Percentiles rank a stretch among this genome's conserved stretches.
These are phyloP conservation scores for Phialophora chinensis DNA, from an alignment of 2,329 filamentous ascomycete species.

Conservation along the genomic window DNA sequence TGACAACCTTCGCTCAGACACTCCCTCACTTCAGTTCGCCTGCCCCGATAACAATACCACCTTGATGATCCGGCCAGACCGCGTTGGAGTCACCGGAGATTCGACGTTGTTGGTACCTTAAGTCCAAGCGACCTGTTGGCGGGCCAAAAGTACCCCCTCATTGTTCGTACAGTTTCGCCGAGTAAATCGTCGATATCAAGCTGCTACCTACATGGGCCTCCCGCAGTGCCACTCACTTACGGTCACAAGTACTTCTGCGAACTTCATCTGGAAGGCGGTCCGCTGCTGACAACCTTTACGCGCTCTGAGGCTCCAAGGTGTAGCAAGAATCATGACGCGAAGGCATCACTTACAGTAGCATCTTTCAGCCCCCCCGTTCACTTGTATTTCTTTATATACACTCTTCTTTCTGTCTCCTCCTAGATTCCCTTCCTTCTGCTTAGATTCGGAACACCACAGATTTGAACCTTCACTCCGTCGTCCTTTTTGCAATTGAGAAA, in stretches of 20 bases:
- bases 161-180: conserved; percentile 9
- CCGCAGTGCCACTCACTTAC: not conserved
- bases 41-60: not conserved
- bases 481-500: not conserved
- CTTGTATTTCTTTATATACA: not conserved
- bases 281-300: not conserved
- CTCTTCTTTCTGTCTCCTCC: not conserved
- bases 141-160: not conserved
- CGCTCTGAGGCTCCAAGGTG: not conserved
- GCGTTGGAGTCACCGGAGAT: not conserved
- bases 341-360: not conserved
- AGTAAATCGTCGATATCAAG: conserved; percentile 18
- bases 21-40: not conserved
- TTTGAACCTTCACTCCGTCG: not conserved
- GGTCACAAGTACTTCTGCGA: not conserved
- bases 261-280: conserved; percentile 22
- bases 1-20: not conserved
- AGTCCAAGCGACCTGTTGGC: not conserved
- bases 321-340: not conserved
- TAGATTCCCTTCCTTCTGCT: not conserved
- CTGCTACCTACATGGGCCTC: not conserved
- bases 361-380: not conserved
- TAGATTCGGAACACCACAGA: not conserved
- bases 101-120: not conserved
- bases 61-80: not conserved